Evolutionary conservation across 441 rosid species (phyloP), one percentile per base, ranked within the genome.

Genomic region (Arabidopsis lyrata): DNA sequence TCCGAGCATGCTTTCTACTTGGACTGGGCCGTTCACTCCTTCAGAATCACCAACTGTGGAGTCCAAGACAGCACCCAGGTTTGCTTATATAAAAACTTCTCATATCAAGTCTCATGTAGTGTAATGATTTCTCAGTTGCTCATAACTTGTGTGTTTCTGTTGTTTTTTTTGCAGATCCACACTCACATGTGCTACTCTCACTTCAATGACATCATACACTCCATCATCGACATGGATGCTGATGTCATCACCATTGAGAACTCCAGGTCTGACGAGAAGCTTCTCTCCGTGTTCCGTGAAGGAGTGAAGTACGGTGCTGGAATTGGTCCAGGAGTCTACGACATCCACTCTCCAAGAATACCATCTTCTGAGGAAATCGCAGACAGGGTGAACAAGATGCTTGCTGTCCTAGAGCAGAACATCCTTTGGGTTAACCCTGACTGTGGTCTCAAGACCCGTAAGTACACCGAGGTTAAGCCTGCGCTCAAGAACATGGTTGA

Each of bases 141-240:
- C 22, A 45, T 45, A 15, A 15, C 11, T 45, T 3, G 2, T 36
- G 22, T 44, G 11, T 41, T 53, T 39, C 5, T 76, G 66, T 36
- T 62, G 38, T 70, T 52, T 52, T 52, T 15, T 1, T 3, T 24
- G 35, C 89, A 94, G 99, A 90, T 92, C 84, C 97, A 95, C 84
- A 95, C 97, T 38, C 99, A 92, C 94, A 95, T 95, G 99, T 95
- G 99, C 87, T 95, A 95, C 84, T 95, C 99, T 72, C 81, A 95
- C 89, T 95, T 95, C 90, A 95, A 95, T 34, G 97, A 95, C 82
- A 95, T 95, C 76, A 92, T 92, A 79, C 97, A 95, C 86, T 95
- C 97, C 31, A 92, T 95, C 68, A 92, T 95, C 7, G 86, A 91
- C 90, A 95, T 95, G 99, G 99, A 95, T 54, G 97, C 97, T 0